Evolutionary conservation across 2,329 filamentous ascomycete genomes (phyloP), one percentile per base, ranked within the genome.

Genomic region (Scedosporium aurantiacum): DNA sequence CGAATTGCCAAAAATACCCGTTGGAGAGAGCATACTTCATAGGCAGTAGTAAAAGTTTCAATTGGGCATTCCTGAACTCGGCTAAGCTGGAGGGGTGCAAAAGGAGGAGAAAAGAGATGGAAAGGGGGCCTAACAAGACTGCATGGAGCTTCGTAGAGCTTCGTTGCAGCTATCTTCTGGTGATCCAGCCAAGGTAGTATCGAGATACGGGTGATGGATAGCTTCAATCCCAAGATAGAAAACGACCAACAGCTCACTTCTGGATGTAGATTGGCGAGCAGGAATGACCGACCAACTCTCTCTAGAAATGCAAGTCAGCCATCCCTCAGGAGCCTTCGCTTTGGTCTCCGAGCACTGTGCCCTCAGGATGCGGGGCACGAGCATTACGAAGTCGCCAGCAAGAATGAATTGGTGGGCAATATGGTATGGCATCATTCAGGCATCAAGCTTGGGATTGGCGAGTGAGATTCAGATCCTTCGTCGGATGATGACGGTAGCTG

Each of bases 371-470:
- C 8, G 32, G 32, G 32, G 55, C 55, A 43, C 41, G 32, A 32
- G 41, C 21, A 40, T 56, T 14, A 56, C 16, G 16, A 56, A 56
- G n/a, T 12, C 52, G 25, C 52, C 25, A 25, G 23, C 16, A 14
- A 23, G n/a, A 56, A 56, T 18, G 21, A 18, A 37, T 12, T 57
- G 27, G 21, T 40, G 18, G 55, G 25, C 55, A 18, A 21, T 43
- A 16, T 6, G 37, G 27, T 58, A 47, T 58, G 57, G 57, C 57
- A 47, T 40, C 57, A 58, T 58, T 57, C 57, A 43, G 57, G 57
- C 57, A 58, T 58, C 57, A 58, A 58, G 43, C 21, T 5, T 37
- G 8, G 57, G 18, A 58, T 23, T 32, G 32, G 57, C 57, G 57
- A 16, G 21, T 21, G 57, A n/a, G 21, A 25, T 25, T 21, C 23